Base-by-base conservation (phyloP, 1,139 yeast species). In the Blastobotrys buckinghamii region DNA sequence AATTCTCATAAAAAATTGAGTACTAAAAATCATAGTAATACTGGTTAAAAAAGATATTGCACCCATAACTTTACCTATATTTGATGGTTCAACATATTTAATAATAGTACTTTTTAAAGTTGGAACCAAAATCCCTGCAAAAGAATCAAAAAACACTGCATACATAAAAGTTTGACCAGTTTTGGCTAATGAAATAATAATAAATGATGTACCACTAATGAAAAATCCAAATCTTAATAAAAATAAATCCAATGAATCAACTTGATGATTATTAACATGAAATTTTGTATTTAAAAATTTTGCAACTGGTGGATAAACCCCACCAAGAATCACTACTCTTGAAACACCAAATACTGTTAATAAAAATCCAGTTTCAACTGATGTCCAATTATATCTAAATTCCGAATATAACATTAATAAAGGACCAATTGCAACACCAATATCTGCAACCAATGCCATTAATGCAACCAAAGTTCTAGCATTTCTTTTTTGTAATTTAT, bases 371-470 rank as follows among this genome's bases (percentile, higher is more conserved):
- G 83, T 66, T 44, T 76, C 76, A 2, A 70, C 74, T 19, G 86
- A 74, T 1, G 69, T 67, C 87, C 94, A 83, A 20, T 72, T 58
- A 63, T 79, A 85, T 39, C 60, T 63, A 59, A 73, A 79, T 29
- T 83, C 77, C 0, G 83, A 77, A 58, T 78, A 85, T 30, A 86
- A 67, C 1, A 83, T 63, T 16, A 77, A 54, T 1, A 82, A 66
- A 20, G 77, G 76, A 9, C 75, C 74, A 26, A 66, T 50, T 1
- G 73, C 70, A 13, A 65, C 55, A 2, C 66, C 60, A 30, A 63
- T 44, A 42, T 60, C 64, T 26, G 74, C 53, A 1, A 78, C 72
- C 7, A 67, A 51, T 2, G 72, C 67, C 24, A 73, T 54, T 44
- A 77, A 65, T 1, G 64, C 29, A 0, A 83, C 68, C 29, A 86